Percentiles rank a stretch among this genome's conserved stretches.
These are phyloP conservation scores for Euphorbia peplus DNA, from an alignment of 345 rosid species.

Conservation along the genomic window DNA sequence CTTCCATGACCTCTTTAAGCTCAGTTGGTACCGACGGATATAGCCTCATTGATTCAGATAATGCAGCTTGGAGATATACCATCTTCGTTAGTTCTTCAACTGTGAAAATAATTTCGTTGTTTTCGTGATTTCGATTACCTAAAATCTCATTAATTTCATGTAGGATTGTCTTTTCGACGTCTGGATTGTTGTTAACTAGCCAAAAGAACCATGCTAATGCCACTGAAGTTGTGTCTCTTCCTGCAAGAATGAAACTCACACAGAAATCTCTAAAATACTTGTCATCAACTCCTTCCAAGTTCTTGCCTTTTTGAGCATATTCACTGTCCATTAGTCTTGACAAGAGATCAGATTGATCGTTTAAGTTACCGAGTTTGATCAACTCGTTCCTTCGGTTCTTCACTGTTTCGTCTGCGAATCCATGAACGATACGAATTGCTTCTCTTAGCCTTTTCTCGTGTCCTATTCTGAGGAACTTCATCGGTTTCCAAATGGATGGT, in stretches of 20 bases:
- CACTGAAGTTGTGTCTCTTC: conserved; percentile 76
- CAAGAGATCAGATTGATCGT: conserved; percentile 51
- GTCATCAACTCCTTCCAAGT: conserved; percentile 21
- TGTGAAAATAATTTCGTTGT: conserved; percentile 22
- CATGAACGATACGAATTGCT: conserved; percentile 58
- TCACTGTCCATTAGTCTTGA: conserved; percentile 54
- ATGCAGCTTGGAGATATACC: conserved; percentile 64
- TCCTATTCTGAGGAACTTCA: conserved; percentile 57
- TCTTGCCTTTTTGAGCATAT: conserved; percentile 22
- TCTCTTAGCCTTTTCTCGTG: conserved; percentile 50
- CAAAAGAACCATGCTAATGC: conserved; percentile 80
- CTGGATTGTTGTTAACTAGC: conserved; percentile 45
- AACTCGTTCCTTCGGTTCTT: conserved; percentile 26
- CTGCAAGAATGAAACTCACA: conserved; percentile 65
- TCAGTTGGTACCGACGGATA: conserved; percentile 79
- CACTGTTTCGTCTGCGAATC: conserved; percentile 41
- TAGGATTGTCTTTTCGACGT: conserved; percentile 54
- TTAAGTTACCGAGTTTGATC: neutral
- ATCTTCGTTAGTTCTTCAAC: conserved; percentile 47
- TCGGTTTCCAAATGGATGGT: conserved; percentile 60
- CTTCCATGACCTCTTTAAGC: conserved; percentile 52
- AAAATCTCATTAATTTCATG: conserved; percentile 32
- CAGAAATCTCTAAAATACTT: conserved; percentile 61
- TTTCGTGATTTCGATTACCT: conserved; percentile 1
- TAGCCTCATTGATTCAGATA: conserved; percentile 68